Evolutionary conservation across 306 rosid species (phyloP).

Genomic region (Calophaca sinica): DNA sequence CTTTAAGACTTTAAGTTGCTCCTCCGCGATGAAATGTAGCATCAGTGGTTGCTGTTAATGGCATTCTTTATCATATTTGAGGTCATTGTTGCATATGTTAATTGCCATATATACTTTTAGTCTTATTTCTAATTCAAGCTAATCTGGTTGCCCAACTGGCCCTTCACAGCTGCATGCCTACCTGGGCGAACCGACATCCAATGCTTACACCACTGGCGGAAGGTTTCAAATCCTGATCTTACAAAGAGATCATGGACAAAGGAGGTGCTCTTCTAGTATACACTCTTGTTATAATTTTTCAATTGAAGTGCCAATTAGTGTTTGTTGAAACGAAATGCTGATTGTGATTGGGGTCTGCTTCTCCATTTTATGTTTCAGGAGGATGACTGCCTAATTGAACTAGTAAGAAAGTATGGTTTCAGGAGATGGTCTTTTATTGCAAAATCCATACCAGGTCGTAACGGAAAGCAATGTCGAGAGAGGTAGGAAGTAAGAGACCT

Average conservation of each 20-base stretch:
- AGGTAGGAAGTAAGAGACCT: conserved; percentile 49
- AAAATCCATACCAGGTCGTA: conserved; percentile 64
- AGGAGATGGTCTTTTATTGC: conserved; percentile 66
- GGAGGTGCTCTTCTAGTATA: conserved; percentile 53
- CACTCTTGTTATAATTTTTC: conserved; percentile 13
- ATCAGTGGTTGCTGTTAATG: neutral
- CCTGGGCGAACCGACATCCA: conserved; percentile 59
- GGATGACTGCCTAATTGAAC: conserved; percentile 57
- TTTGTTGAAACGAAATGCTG: conserved; percentile 6
- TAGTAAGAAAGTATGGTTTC: conserved; percentile 55
- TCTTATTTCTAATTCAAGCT: conserved; percentile 10
- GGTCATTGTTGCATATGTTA: neutral
- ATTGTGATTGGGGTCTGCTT: conserved; percentile 23
- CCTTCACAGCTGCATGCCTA: conserved; percentile 52
- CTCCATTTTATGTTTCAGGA: conserved; percentile 53
- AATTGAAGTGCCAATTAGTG: neutral
- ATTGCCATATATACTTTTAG: neutral
- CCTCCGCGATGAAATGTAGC: neutral
- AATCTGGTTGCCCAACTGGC: conserved; percentile 5
- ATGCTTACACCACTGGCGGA: conserved; percentile 71
- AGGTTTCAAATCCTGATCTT: conserved; percentile 65
- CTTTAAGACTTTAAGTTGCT: neutral
- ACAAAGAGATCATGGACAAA: conserved; percentile 71
- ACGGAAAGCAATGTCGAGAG: conserved; percentile 81
- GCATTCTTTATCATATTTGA: conserved; percentile 4